Evolutionary conservation across 176 grass and related monocot genomes (phyloP).

Genomic region (Hyparrhenia diplandra): DNA sequence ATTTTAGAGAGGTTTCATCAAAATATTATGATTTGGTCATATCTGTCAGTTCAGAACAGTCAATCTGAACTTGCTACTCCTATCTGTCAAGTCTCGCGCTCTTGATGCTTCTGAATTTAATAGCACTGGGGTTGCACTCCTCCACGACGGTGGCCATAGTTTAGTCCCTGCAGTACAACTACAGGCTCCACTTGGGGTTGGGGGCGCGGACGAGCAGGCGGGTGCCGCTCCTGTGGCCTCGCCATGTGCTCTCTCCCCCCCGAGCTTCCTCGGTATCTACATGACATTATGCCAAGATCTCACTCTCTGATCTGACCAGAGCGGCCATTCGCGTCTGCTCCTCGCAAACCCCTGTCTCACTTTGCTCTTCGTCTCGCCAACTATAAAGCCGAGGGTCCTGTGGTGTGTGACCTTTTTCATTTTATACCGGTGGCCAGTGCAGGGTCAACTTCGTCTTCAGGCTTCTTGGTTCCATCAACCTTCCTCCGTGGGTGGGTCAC

Average conservation of each 20-base stretch:
- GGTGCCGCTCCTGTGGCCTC: constrained; percentile 25
- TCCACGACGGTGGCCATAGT: constrained; percentile 28
- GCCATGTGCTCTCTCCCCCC: constrained; percentile 43
- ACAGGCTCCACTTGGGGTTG: constrained; percentile 24
- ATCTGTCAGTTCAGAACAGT: background rate
- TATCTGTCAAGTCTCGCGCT: background rate
- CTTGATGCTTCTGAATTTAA: background rate
- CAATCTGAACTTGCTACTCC: background rate
- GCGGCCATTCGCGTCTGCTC: constrained; percentile 26
- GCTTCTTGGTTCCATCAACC: background rate
- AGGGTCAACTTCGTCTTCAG: constrained; percentile 29
- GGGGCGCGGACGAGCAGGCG: constrained; percentile 21
- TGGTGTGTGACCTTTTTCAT: constrained; percentile 17
- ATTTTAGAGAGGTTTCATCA: background rate
- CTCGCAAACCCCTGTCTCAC: background rate
- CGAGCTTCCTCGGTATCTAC: constrained; percentile 34
- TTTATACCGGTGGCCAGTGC: constrained; percentile 34
- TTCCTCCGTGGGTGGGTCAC: background rate
- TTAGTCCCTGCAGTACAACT: constrained; percentile 27
- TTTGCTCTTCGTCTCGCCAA: constrained; percentile 6
- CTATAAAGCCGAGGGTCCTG: constrained; percentile 29
- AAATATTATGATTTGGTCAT: background rate
- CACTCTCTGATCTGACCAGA: constrained; percentile 6
- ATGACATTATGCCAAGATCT: constrained; percentile 30
- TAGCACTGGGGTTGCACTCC: constrained; percentile 3